Evolutionary conservation across 2,329 filamentous ascomycete species (phyloP), one percentile per base, ranked within the genome.

Genomic region (Sclerotinia sclerotiorum): DNA sequence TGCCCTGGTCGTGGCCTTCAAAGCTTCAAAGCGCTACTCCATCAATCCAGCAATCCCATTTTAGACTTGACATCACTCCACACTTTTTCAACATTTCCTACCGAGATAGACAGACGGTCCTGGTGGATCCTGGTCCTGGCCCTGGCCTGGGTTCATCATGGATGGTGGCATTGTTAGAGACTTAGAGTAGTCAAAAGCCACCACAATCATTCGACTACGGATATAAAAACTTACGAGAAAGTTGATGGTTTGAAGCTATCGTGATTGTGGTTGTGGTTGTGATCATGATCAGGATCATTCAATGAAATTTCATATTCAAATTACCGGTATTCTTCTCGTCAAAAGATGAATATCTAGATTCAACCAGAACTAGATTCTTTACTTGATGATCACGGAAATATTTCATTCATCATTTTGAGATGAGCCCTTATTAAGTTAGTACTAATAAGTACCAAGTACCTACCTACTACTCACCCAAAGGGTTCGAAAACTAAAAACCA

Each of bases 221-320:
- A n/a, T 60, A 46, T 3, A 24, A 17, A 27, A 35, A 39, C 5
- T 29, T 39, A 51, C 5, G 44, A 51, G 32, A 64, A 64, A 42
- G 6, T 48, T 21, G 29, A 54, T 35, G n/a, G 11, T 49, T 49
- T 48, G n/a, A 64, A 64, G 61, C n/a, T 39, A 42, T 54, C n/a
- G 61, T 64, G 61, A 54, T 46, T 27, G 10, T 46, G 7, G 13
- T 42, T 21, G 3, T 35, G 32, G 8, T 10, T 5, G 2, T 39
- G 35, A 11, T 10, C 8, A 39, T 39, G 35, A 8, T 13, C 35
- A 39, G 13, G 35, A 8, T 39, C 35, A 35, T 35, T 10, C 35
- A 35, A 10, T 35, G 35, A 35, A 5, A 8, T 32, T 58, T 19
- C 24, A 5, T 54, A 32, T 55, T 54, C 35, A n/a, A 17, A 44